Evolutionary conservation across 2,329 filamentous ascomycete genomes (phyloP).

Genomic region (Fusarium cyanostomum): DNA sequence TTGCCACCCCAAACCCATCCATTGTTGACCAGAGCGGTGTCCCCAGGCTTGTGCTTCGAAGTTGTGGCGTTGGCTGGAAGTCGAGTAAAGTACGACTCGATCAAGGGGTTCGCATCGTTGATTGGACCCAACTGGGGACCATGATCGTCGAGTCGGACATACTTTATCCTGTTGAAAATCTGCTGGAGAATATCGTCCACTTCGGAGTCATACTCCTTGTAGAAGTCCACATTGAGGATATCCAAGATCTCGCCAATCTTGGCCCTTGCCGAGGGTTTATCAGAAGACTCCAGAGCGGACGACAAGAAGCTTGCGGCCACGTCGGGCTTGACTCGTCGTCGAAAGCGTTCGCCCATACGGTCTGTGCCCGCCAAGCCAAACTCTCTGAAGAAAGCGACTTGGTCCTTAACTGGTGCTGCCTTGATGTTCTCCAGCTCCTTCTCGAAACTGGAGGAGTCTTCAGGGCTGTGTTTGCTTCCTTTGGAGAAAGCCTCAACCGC

Average conservation of each 20-base stretch:
- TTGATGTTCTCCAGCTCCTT: conserved; percentile 59
- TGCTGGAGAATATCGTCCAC: conserved; percentile 86
- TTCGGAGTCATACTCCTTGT: conserved; percentile 91
- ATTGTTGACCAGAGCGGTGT: conserved; percentile 90
- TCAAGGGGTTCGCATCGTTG: conserved; percentile 78
- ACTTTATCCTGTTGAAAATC: conserved; percentile 93
- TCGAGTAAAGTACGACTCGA: conserved; percentile 95
- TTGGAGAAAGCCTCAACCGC: conserved; percentile 77
- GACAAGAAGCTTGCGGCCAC: conserved; percentile 68
- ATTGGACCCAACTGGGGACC: conserved; percentile 88
- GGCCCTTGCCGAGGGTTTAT: conserved; percentile 62
- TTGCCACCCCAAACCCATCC: conserved; percentile 99
- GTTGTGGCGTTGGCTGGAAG: conserved; percentile 83
- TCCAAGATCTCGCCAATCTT: conserved; percentile 75
- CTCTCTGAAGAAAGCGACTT: conserved; percentile 71
- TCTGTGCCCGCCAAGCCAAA: conserved; percentile 77
- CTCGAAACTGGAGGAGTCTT: conserved; percentile 50
- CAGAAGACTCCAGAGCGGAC: conserved; percentile 67
- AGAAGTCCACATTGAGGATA: conserved; percentile 86
- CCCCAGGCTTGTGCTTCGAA: conserved; percentile 76
- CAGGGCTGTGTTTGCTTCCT: conserved; percentile 65
- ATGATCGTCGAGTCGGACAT: conserved; percentile 90
- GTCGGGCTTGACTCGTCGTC: conserved; percentile 74
- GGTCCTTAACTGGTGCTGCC: conserved; percentile 55
- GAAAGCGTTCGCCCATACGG: conserved; percentile 81